phyloP scores from a whole-genome alignment of 1,139 yeast genomes.

The Scheffersomyces cryptocercus region DNA sequence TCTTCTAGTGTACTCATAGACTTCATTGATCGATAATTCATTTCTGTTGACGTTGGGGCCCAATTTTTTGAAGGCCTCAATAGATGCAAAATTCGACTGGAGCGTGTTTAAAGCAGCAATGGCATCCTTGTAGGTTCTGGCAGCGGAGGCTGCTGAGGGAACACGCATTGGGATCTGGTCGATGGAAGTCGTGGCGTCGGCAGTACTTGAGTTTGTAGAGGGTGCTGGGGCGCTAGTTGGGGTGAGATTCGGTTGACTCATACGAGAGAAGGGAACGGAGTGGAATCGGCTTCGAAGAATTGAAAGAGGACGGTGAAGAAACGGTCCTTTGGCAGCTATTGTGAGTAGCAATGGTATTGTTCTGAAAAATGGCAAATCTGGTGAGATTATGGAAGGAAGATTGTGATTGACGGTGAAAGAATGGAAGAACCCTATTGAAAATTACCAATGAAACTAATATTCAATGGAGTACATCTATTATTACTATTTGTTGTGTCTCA shows the following conservation, averaged over 20 bases:
- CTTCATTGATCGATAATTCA: slow-evolving; percentile 77
- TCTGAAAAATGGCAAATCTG: too few relatives aligned
- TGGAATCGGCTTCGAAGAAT: slow-evolving; percentile 3
- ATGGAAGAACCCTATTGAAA: too few relatives aligned
- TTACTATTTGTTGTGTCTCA: too few relatives aligned
- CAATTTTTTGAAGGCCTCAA: slow-evolving; percentile 76
- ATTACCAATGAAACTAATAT: too few relatives aligned
- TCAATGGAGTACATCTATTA: too few relatives aligned
- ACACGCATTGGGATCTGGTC: slow-evolving; percentile 14
- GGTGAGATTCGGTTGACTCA: neutral
- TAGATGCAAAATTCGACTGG: slow-evolving; percentile 88
- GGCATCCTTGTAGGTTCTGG: slow-evolving; percentile 64
- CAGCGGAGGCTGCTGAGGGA: slow-evolving; percentile 8
- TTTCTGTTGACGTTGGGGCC: slow-evolving; percentile 65
- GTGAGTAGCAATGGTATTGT: too few relatives aligned
- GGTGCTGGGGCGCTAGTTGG: neutral
- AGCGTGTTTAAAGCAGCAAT: slow-evolving; percentile 79
- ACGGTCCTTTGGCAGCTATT: too few relatives aligned
- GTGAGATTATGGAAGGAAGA: too few relatives aligned
- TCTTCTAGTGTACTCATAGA: slow-evolving; percentile 87
- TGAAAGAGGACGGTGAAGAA: too few relatives aligned
- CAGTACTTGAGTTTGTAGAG: neutral
- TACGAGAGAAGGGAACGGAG: neutral
- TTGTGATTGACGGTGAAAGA: too few relatives aligned
- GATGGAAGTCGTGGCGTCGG: neutral